Percentiles rank a stretch among this genome's conserved stretches.
These are phyloP conservation scores for Clitopilus passeckerianus DNA, from an alignment of 768 basidiomycete species.

Conservation along the genomic window DNA sequence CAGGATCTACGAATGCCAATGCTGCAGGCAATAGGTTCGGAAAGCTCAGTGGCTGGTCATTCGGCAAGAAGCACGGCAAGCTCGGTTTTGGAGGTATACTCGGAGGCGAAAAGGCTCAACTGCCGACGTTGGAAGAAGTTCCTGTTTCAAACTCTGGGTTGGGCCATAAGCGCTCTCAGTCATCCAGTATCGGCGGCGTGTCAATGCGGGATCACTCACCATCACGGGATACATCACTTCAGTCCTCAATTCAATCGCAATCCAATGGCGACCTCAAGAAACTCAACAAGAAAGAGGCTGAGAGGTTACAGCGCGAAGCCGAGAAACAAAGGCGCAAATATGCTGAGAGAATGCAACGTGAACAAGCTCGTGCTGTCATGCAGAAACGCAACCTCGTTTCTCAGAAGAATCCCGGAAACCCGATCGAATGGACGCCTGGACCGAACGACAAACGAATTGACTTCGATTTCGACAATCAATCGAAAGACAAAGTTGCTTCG, in stretches of 20 bases:
- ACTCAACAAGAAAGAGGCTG: constrained; percentile 74
- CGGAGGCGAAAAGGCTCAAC: constrained; percentile 65
- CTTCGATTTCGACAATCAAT: constrained; percentile 26
- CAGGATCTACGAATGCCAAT: not conserved
- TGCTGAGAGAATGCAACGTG: constrained; percentile 68
- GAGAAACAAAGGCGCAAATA: constrained; percentile 81
- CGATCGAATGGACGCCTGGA: constrained; percentile 61
- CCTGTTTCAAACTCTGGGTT: constrained; percentile 52
- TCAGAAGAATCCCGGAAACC: constrained; percentile 46
- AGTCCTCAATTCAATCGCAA: constrained; percentile 19
- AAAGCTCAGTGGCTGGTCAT: constrained; percentile 54
- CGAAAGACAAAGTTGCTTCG: constrained; percentile 48
- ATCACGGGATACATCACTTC: constrained; percentile 18
- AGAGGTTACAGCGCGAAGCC: constrained; percentile 72
- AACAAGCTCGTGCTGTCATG: constrained; percentile 91
- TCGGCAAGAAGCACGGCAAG: constrained; percentile 66
- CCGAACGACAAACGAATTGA: constrained; percentile 35
- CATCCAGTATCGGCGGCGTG: constrained; percentile 68
- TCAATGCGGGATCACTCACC: constrained; percentile 57
- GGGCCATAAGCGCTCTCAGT: constrained; percentile 75
- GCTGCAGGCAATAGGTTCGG: constrained; percentile 44
- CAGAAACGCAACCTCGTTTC: constrained; percentile 79
- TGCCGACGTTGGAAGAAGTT: constrained; percentile 73
- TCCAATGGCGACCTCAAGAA: constrained; percentile 62
- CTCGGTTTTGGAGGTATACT: constrained; percentile 65